Conservation (phyloP, 257 asterid species). For the Capsicum baccatum region DNA sequence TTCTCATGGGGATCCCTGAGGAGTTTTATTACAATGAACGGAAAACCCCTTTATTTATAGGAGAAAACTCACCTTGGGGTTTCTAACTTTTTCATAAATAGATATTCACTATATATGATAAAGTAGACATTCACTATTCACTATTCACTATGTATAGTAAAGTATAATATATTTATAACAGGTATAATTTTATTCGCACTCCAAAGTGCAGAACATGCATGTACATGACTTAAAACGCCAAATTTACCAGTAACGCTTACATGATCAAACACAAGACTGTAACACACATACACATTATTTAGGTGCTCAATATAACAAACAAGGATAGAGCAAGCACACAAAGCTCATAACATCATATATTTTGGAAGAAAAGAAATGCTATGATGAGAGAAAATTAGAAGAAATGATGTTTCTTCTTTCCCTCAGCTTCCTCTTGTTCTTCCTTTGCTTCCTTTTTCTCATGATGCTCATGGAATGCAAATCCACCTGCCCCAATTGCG, state of each 20-base stretch:
- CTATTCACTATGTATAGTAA: too few species aligned
- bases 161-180: too few species aligned
- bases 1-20: too few species aligned
- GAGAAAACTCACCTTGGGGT: too few species aligned
- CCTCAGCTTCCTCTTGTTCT: slow-evolving; percentile 57
- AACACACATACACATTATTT: not conserved
- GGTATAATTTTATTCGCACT: not conserved
- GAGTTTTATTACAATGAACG: too few species aligned
- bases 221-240: not conserved
- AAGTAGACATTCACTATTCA: too few species aligned
- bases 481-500: slow-evolving; percentile 70
- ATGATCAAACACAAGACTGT: not conserved
- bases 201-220: not conserved
- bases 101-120: too few species aligned
- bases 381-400: slow-evolving; percentile 35
- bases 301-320: slow-evolving; percentile 1
- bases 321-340: not conserved
- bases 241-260: not conserved
- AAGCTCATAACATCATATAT: not conserved
- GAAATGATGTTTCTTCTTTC: slow-evolving; percentile 59
- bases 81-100: too few species aligned
- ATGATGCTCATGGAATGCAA: slow-evolving; percentile 73
- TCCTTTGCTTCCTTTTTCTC: slow-evolving; percentile 65
- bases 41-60: too few species aligned
- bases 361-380: not conserved